These are phyloP conservation scores for Calonectria henricotiae DNA, from an alignment of 2,329 filamentous ascomycete genomes.

Conservation along the genomic window DNA sequence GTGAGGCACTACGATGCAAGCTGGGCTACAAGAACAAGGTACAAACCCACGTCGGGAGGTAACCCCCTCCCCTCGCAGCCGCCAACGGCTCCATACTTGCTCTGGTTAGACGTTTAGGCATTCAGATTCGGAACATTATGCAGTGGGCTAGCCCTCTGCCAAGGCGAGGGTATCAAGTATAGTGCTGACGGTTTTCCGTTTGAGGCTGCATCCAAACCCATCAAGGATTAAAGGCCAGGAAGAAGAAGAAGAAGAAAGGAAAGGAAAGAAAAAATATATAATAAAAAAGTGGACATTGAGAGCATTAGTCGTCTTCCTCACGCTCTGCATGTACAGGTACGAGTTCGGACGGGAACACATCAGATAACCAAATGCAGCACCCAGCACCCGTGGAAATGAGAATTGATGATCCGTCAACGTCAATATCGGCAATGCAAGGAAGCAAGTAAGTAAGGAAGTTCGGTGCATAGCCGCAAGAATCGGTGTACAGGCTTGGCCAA, in stretches of 20 bases:
- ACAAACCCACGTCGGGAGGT: conserved; percentile 17
- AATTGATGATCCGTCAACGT: conserved; percentile 15
- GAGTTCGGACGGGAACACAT: background rate
- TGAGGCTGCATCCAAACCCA: conserved; percentile 25
- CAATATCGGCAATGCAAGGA: conserved; percentile 24
- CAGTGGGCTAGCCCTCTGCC: conserved; percentile 45
- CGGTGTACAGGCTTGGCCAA: conserved; percentile 23
- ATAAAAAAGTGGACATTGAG: background rate
- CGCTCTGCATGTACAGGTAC: conserved; percentile 5
- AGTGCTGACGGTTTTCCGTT: conserved; percentile 33
- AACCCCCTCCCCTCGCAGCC: conserved; percentile 11
- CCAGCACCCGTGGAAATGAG: background rate
- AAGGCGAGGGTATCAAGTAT: conserved; percentile 43
- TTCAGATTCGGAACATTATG: conserved; percentile 50
- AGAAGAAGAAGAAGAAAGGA: background rate
- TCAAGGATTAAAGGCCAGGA: background rate
- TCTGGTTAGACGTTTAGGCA: conserved; percentile 43
- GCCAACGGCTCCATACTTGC: conserved; percentile 33
- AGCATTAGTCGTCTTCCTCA: background rate
- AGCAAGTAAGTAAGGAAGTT: background rate
- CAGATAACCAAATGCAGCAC: background rate
- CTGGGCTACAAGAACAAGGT: conserved; percentile 9
- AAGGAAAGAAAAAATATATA: background rate
- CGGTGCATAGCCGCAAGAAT: conserved; percentile 7
- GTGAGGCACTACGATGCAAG: conserved; percentile 24